Evolutionary conservation across 2,329 filamentous ascomycete genomes (phyloP).

Genomic region (Cytospora leucostoma): DNA sequence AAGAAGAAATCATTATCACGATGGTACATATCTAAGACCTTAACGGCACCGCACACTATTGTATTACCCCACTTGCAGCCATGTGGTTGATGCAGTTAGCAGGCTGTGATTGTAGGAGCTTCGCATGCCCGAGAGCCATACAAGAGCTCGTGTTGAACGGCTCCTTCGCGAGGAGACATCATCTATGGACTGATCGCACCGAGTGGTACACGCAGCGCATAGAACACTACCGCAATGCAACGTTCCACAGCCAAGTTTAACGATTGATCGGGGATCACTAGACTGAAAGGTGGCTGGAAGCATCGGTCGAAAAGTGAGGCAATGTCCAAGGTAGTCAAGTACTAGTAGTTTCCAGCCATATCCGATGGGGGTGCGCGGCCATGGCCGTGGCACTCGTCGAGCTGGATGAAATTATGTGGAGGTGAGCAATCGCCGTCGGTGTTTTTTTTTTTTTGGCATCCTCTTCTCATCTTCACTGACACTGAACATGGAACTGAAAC

Average conservation of each 20-base stretch:
- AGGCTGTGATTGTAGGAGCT: conserved; percentile 42
- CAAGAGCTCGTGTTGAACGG: conserved; percentile 29
- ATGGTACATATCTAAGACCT: not conserved
- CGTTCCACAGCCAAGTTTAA: conserved; percentile 61
- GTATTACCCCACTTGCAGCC: not conserved
- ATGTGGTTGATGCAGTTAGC: not conserved
- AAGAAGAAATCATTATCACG: too few species aligned
- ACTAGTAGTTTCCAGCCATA: conserved; percentile 52
- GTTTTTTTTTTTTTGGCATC: too few species aligned
- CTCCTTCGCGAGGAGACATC: conserved; percentile 35
- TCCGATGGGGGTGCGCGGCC: conserved; percentile 30
- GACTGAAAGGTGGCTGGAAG: conserved; percentile 49
- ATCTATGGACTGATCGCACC: conserved; percentile 25
- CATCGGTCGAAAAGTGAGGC: conserved; percentile 46
- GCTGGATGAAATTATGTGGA: conserved; percentile 36
- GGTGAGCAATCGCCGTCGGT: conserved; percentile 31
- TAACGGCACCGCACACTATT: not conserved
- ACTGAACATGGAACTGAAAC: not conserved
- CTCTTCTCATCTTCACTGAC: not conserved
- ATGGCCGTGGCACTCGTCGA: conserved; percentile 20
- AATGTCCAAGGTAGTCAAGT: conserved; percentile 48
- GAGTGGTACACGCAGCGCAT: conserved; percentile 20
- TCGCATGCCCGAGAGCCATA: conserved; percentile 32
- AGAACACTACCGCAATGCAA: conserved; percentile 59
- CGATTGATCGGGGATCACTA: conserved; percentile 46